A percentile compares a stretch with the other conserved stretches of the same genome.
phyloP scores from a whole-genome alignment of 129 eudicot species.

The Calendula officinalis region DNA sequence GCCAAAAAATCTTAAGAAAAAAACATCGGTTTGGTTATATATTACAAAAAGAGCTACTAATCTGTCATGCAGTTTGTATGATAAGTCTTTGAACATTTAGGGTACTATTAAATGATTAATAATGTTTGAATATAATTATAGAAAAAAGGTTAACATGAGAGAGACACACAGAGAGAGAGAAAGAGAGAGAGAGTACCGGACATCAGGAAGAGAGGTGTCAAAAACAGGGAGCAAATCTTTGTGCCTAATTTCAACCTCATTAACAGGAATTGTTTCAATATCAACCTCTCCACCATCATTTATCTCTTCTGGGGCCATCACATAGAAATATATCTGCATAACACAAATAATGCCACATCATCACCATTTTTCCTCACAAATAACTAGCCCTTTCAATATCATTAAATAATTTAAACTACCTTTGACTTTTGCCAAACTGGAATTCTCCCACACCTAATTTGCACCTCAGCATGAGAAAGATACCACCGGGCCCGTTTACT shows the following conservation, averaged over 20 bases:
- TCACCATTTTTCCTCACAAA: constrained; percentile 7
- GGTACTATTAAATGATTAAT: no score
- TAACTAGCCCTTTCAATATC: no score
- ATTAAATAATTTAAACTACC: constrained; percentile 38
- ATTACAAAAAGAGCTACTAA: no score
- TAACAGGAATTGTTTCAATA: constrained; percentile 57
- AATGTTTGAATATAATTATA: no score
- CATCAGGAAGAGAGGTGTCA: constrained; percentile 50
- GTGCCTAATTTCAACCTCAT: constrained; percentile 66
- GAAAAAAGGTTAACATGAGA: background rate
- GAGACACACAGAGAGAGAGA: no score
- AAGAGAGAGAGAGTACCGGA: no score
- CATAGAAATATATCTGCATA: constrained; percentile 57
- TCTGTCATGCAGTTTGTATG: no score
- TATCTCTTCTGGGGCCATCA: constrained; percentile 43
- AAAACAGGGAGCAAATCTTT: constrained; percentile 84
- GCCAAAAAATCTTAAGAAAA: no score
- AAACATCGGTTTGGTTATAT: no score
- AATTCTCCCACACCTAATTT: constrained; percentile 63
- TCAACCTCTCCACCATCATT: constrained; percentile 63
- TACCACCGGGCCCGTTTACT: constrained; percentile 56
- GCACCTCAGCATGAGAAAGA: constrained; percentile 94
- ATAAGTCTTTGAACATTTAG: no score
- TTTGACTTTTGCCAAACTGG: constrained; percentile 93
- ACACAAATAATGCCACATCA: background rate